A percentile compares a stretch with the other conserved stretches of the same genome.
These are phyloP conservation scores for Fusarium sp. DNA, from an alignment of 2,329 filamentous ascomycete genomes.

Conservation along the genomic window DNA sequence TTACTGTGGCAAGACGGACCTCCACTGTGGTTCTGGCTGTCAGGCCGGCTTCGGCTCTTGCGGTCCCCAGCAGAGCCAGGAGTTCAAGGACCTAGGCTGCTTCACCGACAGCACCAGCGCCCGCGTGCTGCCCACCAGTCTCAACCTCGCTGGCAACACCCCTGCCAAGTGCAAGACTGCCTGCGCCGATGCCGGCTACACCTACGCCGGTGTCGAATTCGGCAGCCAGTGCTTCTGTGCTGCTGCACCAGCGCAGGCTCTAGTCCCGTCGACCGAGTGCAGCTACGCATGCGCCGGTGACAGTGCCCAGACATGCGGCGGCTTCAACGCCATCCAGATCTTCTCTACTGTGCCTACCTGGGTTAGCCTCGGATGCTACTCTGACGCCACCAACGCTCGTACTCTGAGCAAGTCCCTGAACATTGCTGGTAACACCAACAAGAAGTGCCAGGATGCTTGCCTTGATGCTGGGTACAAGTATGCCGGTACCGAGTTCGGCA, in stretches of 20 bases:
- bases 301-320: neutral
- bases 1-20: neutral
- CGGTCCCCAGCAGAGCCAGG: neutral
- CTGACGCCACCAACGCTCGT: neutral
- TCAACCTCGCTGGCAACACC: neutral
- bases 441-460: neutral
- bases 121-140: neutral
- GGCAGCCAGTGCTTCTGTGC: neutral
- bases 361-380: neutral
- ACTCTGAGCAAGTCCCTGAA: neutral
- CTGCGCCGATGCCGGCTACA: neutral
- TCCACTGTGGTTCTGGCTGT: neutral
- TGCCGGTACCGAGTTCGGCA: neutral
- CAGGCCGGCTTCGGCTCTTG: neutral
- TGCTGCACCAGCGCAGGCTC: neutral
- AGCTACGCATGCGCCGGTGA: neutral
- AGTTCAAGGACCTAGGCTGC: neutral
- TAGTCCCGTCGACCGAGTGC: neutral
- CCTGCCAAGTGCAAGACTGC: neutral
- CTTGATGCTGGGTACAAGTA: neutral
- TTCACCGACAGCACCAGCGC: neutral
- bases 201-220: neutral
- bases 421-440: neutral
- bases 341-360: neutral
- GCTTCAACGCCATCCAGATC: neutral